Conservation (phyloP, 1,139 yeast species). For the Hansenula sp. region DNA sequence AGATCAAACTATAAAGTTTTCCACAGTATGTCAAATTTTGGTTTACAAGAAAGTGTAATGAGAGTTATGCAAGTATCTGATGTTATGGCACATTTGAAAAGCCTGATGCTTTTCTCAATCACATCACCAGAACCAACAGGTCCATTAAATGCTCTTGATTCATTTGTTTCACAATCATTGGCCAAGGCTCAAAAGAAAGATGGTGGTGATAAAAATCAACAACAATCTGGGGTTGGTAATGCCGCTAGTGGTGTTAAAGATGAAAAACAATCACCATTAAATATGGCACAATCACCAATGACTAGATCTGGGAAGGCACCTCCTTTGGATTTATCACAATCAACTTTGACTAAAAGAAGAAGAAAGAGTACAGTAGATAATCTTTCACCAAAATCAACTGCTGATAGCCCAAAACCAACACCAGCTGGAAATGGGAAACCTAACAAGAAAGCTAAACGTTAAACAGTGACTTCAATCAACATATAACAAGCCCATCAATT, state of each 20-base stretch:
- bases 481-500: no score
- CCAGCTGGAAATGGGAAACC: neutral
- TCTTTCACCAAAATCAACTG: slow-evolving; percentile 19
- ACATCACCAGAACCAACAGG: slow-evolving; percentile 37
- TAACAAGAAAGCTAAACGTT: slow-evolving; percentile 1
- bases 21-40: slow-evolving; percentile 45
- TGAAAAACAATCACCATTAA: slow-evolving; percentile 11
- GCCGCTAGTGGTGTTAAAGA: slow-evolving; percentile 4
- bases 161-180: slow-evolving; percentile 34
- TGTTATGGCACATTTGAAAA: slow-evolving; percentile 66
- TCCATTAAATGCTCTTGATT: slow-evolving; percentile 58
- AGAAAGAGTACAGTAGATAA: slow-evolving; percentile 24
- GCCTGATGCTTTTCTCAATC: slow-evolving; percentile 57
- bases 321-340: slow-evolving; percentile 27
- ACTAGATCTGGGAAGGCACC: slow-evolving; percentile 8
- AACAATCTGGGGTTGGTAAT: slow-evolving; percentile 7
- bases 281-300: slow-evolving; percentile 3
- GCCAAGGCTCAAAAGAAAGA: slow-evolving; percentile 12
- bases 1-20: slow-evolving; percentile 36
- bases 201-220: slow-evolving; percentile 6
- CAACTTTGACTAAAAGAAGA: slow-evolving; percentile 29
- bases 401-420: slow-evolving; percentile 10
- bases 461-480: no score
- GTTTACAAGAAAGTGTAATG: slow-evolving; percentile 63
- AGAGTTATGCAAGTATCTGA: slow-evolving; percentile 72